Percentiles rank a stretch among this genome's conserved stretches.
Evolutionary conservation across 129 eudicot species (phyloP).

Genomic region (Smallanthus sonchifolius): DNA sequence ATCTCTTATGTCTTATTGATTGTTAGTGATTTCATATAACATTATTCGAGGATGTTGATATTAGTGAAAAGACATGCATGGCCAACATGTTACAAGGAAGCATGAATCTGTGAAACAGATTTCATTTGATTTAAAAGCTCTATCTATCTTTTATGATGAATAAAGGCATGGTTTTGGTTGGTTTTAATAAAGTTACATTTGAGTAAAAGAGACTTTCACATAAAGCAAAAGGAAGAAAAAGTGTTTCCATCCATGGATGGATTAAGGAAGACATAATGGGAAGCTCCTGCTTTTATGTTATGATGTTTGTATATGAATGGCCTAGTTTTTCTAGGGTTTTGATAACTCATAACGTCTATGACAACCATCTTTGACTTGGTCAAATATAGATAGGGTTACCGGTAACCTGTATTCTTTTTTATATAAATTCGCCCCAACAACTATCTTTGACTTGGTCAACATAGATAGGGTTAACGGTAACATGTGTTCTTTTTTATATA

Average conservation of each 20-base stretch:
- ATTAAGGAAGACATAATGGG: constrained; percentile 25
- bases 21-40: not conserved
- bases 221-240: constrained; percentile 39
- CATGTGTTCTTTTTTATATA: too few relatives aligned
- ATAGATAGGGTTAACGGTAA: too few relatives aligned
- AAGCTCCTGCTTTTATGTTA: constrained; percentile 15
- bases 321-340: constrained; percentile 5
- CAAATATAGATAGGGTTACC: too few relatives aligned
- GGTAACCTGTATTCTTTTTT: too few relatives aligned
- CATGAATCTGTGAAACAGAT: constrained; percentile 31
- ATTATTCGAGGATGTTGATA: constrained; percentile 7
- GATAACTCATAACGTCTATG: not conserved
- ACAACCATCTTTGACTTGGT: too few relatives aligned
- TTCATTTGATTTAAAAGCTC: constrained; percentile 33
- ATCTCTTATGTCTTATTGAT: too few relatives aligned
- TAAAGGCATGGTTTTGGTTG: constrained; percentile 35
- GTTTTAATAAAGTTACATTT: constrained; percentile 33
- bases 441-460: too few relatives aligned
- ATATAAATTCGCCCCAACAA: too few relatives aligned
- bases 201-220: constrained; percentile 40
- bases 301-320: constrained; percentile 14
- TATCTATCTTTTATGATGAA: constrained; percentile 31
- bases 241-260: constrained; percentile 35
- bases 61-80: not conserved
- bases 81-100: constrained; percentile 28